These are phyloP conservation scores for Leptographium lundbergii DNA, from an alignment of 2,329 filamentous ascomycete species.

Conservation along the genomic window DNA sequence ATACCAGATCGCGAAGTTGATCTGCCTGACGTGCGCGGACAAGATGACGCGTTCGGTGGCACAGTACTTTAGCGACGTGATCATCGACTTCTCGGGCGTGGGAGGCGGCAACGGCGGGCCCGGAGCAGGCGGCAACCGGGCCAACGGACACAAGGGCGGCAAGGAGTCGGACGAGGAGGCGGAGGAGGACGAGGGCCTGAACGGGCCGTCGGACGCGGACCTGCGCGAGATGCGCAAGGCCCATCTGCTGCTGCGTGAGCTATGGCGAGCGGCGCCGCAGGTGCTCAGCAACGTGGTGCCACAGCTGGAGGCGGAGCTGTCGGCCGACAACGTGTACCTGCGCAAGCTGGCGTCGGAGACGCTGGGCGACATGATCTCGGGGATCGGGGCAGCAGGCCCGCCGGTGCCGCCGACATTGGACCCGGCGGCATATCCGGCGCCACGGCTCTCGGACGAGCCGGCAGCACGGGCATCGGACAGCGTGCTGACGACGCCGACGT, in stretches of 20 bases:
- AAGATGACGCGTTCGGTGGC: conserved; percentile 93
- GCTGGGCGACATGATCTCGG: conserved; percentile 85
- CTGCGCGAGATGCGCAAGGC: conserved; percentile 81
- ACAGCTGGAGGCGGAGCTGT: conserved; percentile 83
- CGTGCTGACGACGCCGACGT: conserved; percentile 69
- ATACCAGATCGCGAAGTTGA: conserved; percentile 91
- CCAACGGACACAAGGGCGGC: conserved; percentile 1
- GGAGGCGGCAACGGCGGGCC: conserved; percentile 27
- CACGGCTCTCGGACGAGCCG: conserved; percentile 48
- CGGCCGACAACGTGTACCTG: conserved; percentile 77
- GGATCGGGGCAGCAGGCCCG: conserved; percentile 82
- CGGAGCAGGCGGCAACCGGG: neutral
- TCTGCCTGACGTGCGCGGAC: conserved; percentile 79
- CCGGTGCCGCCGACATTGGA: conserved; percentile 62
- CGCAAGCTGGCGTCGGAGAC: conserved; percentile 85
- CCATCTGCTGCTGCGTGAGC: conserved; percentile 75
- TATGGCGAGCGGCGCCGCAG: conserved; percentile 83
- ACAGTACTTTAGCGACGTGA: conserved; percentile 94
- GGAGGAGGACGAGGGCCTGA: conserved; percentile 22
- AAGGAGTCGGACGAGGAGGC: conserved; percentile 32
- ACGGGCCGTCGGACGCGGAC: conserved; percentile 67
- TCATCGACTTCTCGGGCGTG: conserved; percentile 68
- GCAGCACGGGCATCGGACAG: conserved; percentile 36
- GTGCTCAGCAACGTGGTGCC: conserved; percentile 89
- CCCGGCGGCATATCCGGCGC: conserved; percentile 72